Evolutionary conservation across 164 flowering plant genomes (phyloP), one percentile per base, ranked within the genome.

Genomic region (Chimonanthus salicifolius): DNA sequence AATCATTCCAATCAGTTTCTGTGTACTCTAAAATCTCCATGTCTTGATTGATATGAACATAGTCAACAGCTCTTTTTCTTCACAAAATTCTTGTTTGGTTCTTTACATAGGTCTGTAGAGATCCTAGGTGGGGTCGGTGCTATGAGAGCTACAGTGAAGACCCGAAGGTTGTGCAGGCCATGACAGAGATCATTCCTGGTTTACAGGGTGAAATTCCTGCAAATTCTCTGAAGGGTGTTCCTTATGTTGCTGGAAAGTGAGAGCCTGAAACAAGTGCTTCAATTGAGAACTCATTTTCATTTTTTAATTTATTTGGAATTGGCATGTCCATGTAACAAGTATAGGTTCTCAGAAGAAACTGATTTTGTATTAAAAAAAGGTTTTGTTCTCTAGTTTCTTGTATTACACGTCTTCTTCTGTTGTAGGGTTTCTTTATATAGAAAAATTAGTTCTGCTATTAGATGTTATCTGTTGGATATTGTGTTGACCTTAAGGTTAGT

Each of bases 71-170:
- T 6, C 46, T 51, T 43, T 68, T 18, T 60, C 44, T 74, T 54
- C 67, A 16, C 16, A 20, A n/a, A 46, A 33, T 66, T 44, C 47
- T 15, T 66, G 48, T 33, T 66, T 54, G 16, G 60, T 49, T 51
- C n/a, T 64, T 62, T 9, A 7, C 8, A 58, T 71, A 86, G 90
- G 88, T 87, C 21, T 87, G 90, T 74, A 80, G 89, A 71, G 90
- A 87, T 80, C 90, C 89, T 44, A 83, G 90, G 75, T 87, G 90
- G 90, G 90, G 89, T 20, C 81, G 88, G 15, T 86, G 90, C 74
- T 87, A 85, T 68, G 90, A 87, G 72, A 87, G 90, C 81, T 85
- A 85, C 70, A 84, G 87, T 5, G 90, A 87, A 70, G 88, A 87
- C 73, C 83, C 73, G 67, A 77, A 62, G 51, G 80, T 87, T 73